Base-by-base conservation (phyloP, 768 basidiomycete species). In the Leccinellum albellum region DNA sequence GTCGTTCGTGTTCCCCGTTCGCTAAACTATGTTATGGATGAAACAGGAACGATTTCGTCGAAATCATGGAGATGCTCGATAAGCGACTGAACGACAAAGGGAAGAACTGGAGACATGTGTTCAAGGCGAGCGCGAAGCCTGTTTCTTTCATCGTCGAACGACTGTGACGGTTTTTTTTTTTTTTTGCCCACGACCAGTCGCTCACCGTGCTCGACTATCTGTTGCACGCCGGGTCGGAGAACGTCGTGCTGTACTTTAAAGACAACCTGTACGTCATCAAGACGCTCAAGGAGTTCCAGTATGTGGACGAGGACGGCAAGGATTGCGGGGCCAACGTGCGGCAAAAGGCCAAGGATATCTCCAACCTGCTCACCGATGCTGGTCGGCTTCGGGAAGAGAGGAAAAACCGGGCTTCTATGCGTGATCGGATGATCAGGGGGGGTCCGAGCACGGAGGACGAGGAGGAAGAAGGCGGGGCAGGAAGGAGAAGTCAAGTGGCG, bases 41-140 rank as follows among this genome's bases (percentile, higher is more conserved):
- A 4, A 50, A 56, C 55, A 82, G 94, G 74, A 89, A 86, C 58
- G 95, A 98, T 67, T 99, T 99, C 71, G 94, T 98, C 13, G 97
- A 99, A 76, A 92, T 99, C 67, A 98, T 99, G 94, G 97, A 99
- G 78, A 97, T 98, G 93, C 81, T 99, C 50, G 97, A 98, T 75
- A 98, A 99, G 75, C 86, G 97, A 51, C 77, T 99, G 60, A 94
- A 94, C 65, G 97, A 99, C 78, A 98, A 97, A 79, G 97, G 97
- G 35, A 98, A 98, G 84, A 98, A 98, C 67, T 99, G 97, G 97
- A 83, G 96, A 52, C 97, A 99, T 78, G 96, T 98, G 56, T 98
- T 97, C 84, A 98, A 98, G 82, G 93, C 87, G 55, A 57, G 79
- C 63, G 79, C 62, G 23, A 45, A 33, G 44, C n/a, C 23, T 47